Base-by-base conservation (phyloP, 768 basidiomycete species). In the Leucocoprinus sp. region DNA sequence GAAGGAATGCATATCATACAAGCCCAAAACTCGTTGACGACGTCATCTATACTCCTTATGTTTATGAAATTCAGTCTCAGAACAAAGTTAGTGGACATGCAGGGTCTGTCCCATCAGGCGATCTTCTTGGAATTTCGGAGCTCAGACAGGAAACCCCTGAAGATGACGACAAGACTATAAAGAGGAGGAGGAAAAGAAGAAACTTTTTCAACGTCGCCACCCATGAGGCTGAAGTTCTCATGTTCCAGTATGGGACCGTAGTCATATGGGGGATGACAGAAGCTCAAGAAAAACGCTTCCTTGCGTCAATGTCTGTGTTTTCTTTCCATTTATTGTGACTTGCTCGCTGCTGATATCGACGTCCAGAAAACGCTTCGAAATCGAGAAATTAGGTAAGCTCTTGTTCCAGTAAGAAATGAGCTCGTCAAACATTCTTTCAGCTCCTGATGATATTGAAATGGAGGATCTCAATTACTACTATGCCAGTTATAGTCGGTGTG, bases 181-280 rank as follows among this genome's bases (percentile, higher is more conserved):
- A 60, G 40, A 72, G 67, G 56, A 67, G 67, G 56, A 67, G 67
- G 60, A 81, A 75, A 56, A 74, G 73, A 27, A 53, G 42, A 50
- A 82, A 75, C 58, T 83, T 81, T 62, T 86, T 84, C 57, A 64
- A 82, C 54, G 72, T 79, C 23, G 69, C 76, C 27, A 71, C 79
- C 4, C 74, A 72, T 24, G 82, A 84, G 52, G 85, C 87, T 7
- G 93, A 96, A 63, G 85, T 96, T 44, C 96, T 95, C 61, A 65
- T 96, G 52, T 97, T 96, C 63, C 78, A 84, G 51, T 96, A 95
- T 59, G 93, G 93, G 9, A 93, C 90, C 0, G 87, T 95, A 21
- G 93, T 97, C 19, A 88, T 95, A 42, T 97, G 93, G 93, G 93
- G 93, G 19, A 96, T 97, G 93, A 84, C 88, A 29, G 91, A 96